Evolutionary conservation across 2,329 filamentous ascomycete genomes (phyloP).

Genomic region (Fusarium newnesense): DNA sequence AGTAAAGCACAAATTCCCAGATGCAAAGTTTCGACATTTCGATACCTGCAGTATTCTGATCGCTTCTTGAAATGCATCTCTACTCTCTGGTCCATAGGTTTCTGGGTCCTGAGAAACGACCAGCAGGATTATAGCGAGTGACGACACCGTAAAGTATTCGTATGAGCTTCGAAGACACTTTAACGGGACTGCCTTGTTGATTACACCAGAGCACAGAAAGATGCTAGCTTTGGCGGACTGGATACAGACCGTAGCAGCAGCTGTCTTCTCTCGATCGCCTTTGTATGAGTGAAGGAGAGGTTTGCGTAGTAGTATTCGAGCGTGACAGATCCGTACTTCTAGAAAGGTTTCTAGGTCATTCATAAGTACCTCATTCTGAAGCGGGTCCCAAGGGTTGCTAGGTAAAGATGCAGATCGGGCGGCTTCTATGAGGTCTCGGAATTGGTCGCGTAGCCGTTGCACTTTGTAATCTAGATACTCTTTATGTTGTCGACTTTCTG

Average conservation of each 20-base stretch:
- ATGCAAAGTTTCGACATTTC: background rate
- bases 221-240: background rate
- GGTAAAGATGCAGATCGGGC: accelerated
- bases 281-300: background rate
- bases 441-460: background rate
- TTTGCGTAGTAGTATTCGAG: background rate
- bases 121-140: background rate
- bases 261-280: background rate
- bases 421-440: accelerated
- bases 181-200: background rate
- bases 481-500: background rate
- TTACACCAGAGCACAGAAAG: accelerated
- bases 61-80: background rate
- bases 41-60: background rate
- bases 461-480: background rate
- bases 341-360: background rate
- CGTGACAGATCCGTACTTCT: background rate
- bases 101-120: background rate
- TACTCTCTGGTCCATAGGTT: background rate
- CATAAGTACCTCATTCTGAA: background rate
- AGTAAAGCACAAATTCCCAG: background rate
- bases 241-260: background rate
- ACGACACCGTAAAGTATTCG: background rate
- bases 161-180: background rate
- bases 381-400: background rate